phyloP scores from a whole-genome alignment of 208 protist genomes.

The Crithidia sp. region DNA sequence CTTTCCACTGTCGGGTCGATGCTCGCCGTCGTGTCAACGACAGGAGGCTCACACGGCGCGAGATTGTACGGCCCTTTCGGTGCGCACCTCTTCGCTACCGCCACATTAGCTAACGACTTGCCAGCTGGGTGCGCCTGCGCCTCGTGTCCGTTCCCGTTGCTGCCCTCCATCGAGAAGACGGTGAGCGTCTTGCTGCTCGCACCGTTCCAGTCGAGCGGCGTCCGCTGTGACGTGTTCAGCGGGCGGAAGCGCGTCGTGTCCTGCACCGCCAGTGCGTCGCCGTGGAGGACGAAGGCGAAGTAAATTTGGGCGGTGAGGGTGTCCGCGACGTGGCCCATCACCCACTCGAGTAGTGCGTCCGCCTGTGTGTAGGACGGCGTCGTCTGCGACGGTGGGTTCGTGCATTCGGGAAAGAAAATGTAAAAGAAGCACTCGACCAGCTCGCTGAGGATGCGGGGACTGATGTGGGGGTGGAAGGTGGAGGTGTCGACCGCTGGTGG shows the following conservation, averaged over 20 bases:
- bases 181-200: constrained; percentile 19
- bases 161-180: constrained; percentile 11
- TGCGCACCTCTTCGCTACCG: neutral
- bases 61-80: neutral
- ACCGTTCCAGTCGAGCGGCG: constrained; percentile 40
- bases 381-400: constrained; percentile 34
- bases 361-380: constrained; percentile 36
- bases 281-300: constrained; percentile 62
- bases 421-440: constrained; percentile 62
- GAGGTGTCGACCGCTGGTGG: neutral
- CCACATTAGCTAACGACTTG: neutral
- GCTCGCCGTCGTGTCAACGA: neutral
- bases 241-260: constrained; percentile 29
- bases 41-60: neutral
- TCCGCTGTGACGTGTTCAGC: constrained; percentile 37
- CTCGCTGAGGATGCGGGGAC: constrained; percentile 43
- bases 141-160: neutral
- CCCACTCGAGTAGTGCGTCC: constrained; percentile 51
- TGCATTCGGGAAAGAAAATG: constrained; percentile 66
- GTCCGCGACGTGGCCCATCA: constrained; percentile 56
- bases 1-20: neutral
- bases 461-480: constrained; percentile 39
- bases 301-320: constrained; percentile 57
- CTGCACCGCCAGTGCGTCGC: constrained; percentile 40
- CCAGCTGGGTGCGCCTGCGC: neutral